Evolutionary conservation across 2,329 filamentous ascomycete species (phyloP), one percentile per base, ranked within the genome.

Genomic region (Phaeosphaeriaceae sp.): DNA sequence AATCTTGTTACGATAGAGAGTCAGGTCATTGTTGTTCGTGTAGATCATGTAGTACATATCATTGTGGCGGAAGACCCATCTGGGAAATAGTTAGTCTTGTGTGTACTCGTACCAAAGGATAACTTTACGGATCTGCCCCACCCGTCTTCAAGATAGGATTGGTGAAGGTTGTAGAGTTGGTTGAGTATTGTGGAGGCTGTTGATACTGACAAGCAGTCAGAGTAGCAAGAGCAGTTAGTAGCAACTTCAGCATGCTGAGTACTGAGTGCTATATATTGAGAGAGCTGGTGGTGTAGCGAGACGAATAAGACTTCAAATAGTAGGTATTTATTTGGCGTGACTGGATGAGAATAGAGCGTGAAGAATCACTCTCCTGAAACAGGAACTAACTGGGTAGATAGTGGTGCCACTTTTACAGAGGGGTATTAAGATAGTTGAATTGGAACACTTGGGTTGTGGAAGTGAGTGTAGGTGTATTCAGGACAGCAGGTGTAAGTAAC

Each of bases 11-110:
- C 76, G 68, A 17, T 75, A 65, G 7, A 79, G 67, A 0, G 74
- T 77, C 42, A 80, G 74, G 50, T 79, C 71, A 16, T 68, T 60
- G 34, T 70, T 74, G 38, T 74, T 79, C 1, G 75, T 76, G 50
- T 76, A 78, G 21, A 72, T 77, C 67, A 79, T 69, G 52, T 76
- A 78, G 58, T 79, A 79, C 50, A 71, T 75, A 29, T 62, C 71
- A 29, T 70, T 64, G 53, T 77, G 60, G 18, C 67, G 72, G 28
- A 75, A 74, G 17, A 79, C 73, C 72, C 76, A 79, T 33, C 72
- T 75, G 26, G n/a, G n/a, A 9, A n/a, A 20, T 8, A 8, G 20
- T 50, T 35, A 54, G 44, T 13, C 38, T 49, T 17, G 4, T 11
- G 17, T 5, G 2, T 11, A 9, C 9, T 39, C 15, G 15, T 12